Base-by-base conservation (phyloP, 2,329 filamentous ascomycete species). In the Curvularia sp. region DNA sequence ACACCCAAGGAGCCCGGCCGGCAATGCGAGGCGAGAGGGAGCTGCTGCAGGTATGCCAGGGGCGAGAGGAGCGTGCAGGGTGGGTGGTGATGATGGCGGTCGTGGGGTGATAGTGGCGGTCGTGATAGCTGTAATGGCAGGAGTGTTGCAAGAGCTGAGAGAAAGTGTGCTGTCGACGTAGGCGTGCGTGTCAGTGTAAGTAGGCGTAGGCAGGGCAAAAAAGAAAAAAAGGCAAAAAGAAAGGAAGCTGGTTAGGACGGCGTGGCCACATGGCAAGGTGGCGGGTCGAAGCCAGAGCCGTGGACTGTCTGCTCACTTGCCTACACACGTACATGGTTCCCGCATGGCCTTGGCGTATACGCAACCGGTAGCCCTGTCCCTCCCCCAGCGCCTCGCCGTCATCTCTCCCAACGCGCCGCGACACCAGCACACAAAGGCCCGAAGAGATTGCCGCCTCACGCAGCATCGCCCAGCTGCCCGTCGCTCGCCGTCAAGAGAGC, bases 21-120 rank as follows among this genome's bases (percentile, higher is more conserved):
- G 24, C 28, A 20, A 13, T 30, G n/a, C 39, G 47, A 47, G 55
- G 55, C 30, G 49, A 30, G 30, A 26, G 49, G 20, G 20, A 48
- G 20, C 22, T 22, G 47, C 53, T 48, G 52, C 43, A 49, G 52
- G 7, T 30, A 12, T 46, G 26, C 26, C 43, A 42, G 26, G 24
- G 43, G 26, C 49, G 35, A 20, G 49, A 31, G 35, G 20, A 6
- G 24, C 30, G 20, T 20, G 22, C 38, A 28, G 35, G 38, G 44
- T 31, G 24, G 39, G 31, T 9, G 43, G 26, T 18, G 12, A 43
- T 43, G 41, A 8, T 12, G 6, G 30, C 9, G 30, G 30, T 4
- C 30, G 30, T 12, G 30, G 9, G 13, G 33, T 33, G 31, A 33
- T 33, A 33, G 31, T 43, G 41, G 41, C 10, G 20, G 41, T 13